Evolutionary conservation across 2,329 filamentous ascomycete species (phyloP), one percentile per base, ranked within the genome.

Genomic region (Apiospora hydei): DNA sequence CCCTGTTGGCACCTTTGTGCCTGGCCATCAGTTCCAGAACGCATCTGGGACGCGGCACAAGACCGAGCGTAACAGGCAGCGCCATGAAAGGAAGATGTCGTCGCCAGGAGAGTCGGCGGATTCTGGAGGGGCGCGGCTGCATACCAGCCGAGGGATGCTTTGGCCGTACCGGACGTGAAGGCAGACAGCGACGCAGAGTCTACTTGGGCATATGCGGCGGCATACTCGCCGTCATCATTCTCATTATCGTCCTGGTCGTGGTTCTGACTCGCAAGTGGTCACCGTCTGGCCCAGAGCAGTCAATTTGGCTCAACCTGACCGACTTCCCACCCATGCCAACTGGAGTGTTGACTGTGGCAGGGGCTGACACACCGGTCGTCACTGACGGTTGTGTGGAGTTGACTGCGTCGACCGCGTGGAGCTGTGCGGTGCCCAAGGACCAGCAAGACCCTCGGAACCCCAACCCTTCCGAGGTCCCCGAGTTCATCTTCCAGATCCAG

Each of bases 261-360:
- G 85, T 89, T 1, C 82, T 94, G 61, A 86, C 85, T 70, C 84
- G 82, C 74, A 83, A 83, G 75, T 70, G 70, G 26, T 61, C 74
- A 1, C 67, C 69, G 81, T 78, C 34, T 75, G 74, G 16, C 76
- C n/a, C 76, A 77, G 69, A 69, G 11, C 82, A 82, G n/a, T 86
- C 85, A 0, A 85, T 85, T 69, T 98, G 94, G 92, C 86, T 98
- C 71, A 98, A 97, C 79, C 81, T 97, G 73, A 97, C 95, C 0
- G 91, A 91, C 69, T 98, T 94, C 76, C 95, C 95, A 24, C 92
- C 95, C 0, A 94, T 98, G 78, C 94, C 94, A 1, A 96, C 93
- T 0, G 96, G 95, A 0, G 88, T 96, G 24, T 87, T 94, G 73
- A 97, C 94, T 0, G 88, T 98, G 21, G 89, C 93, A 21, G 92